Evolutionary conservation across 345 rosid species (phyloP).

Genomic region (Firmiana major): DNA sequence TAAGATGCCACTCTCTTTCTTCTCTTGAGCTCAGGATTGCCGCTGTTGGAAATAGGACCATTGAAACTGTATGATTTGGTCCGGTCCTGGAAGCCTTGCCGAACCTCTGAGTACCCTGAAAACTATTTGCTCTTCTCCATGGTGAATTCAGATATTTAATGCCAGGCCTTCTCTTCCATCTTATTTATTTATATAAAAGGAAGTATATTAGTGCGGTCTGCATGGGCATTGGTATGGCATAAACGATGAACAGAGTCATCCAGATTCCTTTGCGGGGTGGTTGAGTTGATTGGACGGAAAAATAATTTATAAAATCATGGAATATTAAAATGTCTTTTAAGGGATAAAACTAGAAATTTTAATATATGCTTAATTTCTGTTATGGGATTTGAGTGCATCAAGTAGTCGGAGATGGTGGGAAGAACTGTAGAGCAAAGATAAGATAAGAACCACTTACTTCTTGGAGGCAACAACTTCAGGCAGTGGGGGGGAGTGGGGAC

Average conservation of each 20-base stretch:
- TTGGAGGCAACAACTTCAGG: no score
- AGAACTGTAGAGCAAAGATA: no score
- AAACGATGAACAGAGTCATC: background rate
- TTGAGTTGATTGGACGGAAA: background rate
- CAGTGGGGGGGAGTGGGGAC: no score
- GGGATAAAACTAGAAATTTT: no score
- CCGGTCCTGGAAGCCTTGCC: conserved; percentile 35
- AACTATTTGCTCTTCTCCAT: conserved; percentile 67
- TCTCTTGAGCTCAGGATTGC: conserved; percentile 53
- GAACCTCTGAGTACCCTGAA: conserved; percentile 34
- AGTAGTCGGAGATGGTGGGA: no score
- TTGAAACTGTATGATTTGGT: conserved; percentile 51
- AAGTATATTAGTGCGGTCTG: background rate
- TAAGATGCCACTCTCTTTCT: conserved; percentile 58
- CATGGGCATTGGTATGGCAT: conserved; percentile 1
- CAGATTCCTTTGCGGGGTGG: background rate
- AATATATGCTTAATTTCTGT: no score
- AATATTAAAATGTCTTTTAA: background rate
- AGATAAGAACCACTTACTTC: no score
- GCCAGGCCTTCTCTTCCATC: background rate
- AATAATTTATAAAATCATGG: background rate
- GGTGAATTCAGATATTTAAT: background rate
- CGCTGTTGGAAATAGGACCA: conserved; percentile 30
- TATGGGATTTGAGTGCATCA: no score
- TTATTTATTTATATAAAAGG: background rate